Conservation (phyloP, 2,329 filamentous ascomycete species). For the Aspergillus thermomutatus region DNA sequence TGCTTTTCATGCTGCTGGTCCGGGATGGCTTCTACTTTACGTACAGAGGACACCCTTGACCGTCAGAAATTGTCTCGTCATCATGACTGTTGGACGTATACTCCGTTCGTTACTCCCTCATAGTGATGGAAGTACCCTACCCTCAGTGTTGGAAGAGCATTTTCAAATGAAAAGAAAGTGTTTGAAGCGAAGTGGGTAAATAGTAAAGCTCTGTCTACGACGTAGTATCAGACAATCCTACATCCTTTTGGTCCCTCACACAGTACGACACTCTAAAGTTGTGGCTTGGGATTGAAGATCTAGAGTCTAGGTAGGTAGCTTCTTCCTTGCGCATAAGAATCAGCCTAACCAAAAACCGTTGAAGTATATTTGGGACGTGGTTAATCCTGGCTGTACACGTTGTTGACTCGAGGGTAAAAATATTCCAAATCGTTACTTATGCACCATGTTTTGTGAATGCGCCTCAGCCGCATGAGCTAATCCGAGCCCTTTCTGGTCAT, state of each 20-base stretch:
- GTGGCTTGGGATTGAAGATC: constrained; percentile 8
- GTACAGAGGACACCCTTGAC: not conserved
- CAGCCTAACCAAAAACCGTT: constrained; percentile 17
- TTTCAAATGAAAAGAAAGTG: not conserved
- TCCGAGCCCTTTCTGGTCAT: not conserved
- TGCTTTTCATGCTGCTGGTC: not conserved
- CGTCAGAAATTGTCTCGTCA: not conserved
- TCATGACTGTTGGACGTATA: not conserved
- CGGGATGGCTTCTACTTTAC: not conserved
- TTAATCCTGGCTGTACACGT: not conserved
- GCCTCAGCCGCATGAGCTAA: constrained; percentile 18
- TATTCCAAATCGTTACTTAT: not conserved
- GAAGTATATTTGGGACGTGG: constrained; percentile 10
- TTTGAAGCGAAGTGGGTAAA: no score
- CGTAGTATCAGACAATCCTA: no score
- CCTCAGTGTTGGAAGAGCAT: no score
- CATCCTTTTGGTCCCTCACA: not conserved
- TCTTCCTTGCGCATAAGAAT: not conserved
- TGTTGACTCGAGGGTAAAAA: not conserved
- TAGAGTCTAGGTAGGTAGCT: constrained; percentile 3
- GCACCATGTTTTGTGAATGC: constrained; percentile 6
- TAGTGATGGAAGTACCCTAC: not conserved
- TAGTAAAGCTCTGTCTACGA: no score
- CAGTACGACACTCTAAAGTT: not conserved
- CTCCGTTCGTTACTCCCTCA: not conserved